Conservation (phyloP, 371 early-diverging fungal genomes). For the Parasitella parasitica region DNA sequence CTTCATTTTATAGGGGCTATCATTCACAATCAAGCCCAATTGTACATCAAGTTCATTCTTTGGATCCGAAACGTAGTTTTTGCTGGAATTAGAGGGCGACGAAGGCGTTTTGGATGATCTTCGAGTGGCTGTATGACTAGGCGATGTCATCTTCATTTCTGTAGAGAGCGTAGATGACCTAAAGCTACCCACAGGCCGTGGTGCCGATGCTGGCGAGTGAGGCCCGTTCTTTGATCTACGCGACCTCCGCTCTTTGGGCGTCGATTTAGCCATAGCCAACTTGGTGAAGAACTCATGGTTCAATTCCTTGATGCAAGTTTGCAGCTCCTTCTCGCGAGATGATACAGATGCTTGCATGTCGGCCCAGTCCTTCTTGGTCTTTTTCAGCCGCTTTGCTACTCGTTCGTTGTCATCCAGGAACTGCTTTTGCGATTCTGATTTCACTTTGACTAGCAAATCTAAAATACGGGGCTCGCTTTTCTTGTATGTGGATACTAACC, state of each 20-base stretch:
- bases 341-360: slow-evolving; percentile 29
- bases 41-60: slow-evolving; percentile 48
- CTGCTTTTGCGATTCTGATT: slow-evolving; percentile 41
- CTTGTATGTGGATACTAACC: slow-evolving; percentile 34
- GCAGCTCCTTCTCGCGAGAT: slow-evolving; percentile 39
- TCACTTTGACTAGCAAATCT: slow-evolving; percentile 27
- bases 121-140: background rate
- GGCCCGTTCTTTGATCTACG: background rate
- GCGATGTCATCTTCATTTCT: slow-evolving; percentile 20
- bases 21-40: slow-evolving; percentile 65
- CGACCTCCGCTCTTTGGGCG: slow-evolving; percentile 11
- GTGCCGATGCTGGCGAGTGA: background rate
- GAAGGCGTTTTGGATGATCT: slow-evolving; percentile 13
- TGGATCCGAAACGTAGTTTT: slow-evolving; percentile 43
- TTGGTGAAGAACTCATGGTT: slow-evolving; percentile 51
- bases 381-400: slow-evolving; percentile 45
- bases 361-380: slow-evolving; percentile 49
- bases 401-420: slow-evolving; percentile 45
- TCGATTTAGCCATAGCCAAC: slow-evolving; percentile 40
- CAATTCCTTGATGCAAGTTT: slow-evolving; percentile 38
- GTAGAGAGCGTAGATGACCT: slow-evolving; percentile 27
- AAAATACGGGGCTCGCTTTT: slow-evolving; percentile 26
- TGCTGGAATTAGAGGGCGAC: background rate
- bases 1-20: slow-evolving; percentile 39
- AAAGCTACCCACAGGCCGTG: slow-evolving; percentile 11